phyloP scores from a whole-genome alignment of 2,329 filamentous ascomycete genomes.

The Beauveria varroae region DNA sequence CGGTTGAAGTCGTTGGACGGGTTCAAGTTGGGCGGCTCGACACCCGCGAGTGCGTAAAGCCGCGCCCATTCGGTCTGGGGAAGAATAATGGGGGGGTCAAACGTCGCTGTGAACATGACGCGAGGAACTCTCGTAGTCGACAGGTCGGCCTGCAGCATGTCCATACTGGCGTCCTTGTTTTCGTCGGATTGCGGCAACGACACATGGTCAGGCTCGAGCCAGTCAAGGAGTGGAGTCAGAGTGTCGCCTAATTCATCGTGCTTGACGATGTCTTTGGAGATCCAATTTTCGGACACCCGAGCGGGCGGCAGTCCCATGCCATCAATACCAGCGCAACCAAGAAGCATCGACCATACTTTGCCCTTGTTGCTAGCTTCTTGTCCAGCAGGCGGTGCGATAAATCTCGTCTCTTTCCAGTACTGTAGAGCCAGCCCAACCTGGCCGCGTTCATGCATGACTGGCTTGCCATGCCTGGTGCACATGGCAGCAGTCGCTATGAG shows the following conservation, averaged over 20 bases:
- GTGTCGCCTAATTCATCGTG: constrained; percentile 33
- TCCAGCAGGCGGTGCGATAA: constrained; percentile 31
- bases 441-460: constrained; percentile 60
- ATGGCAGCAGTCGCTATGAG: constrained; percentile 50
- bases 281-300: constrained; percentile 66
- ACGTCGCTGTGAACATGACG: constrained; percentile 65
- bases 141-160: constrained; percentile 40
- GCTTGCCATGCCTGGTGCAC: constrained; percentile 63
- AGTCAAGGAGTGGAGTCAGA: constrained; percentile 50
- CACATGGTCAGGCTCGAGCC: constrained; percentile 64
- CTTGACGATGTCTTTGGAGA: constrained; percentile 60
- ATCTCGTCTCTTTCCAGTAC: constrained; percentile 64
- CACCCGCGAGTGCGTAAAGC: constrained; percentile 51
- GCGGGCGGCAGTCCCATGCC: constrained; percentile 48
- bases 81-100: constrained; percentile 67
- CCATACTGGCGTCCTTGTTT: constrained; percentile 43
- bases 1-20: constrained; percentile 24
- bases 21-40: constrained; percentile 28
- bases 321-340: constrained; percentile 53
- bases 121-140: constrained; percentile 53
- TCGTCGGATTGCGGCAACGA: constrained; percentile 43
- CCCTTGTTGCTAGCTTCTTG: constrained; percentile 33
- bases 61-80: constrained; percentile 56
- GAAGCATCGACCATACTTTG: constrained; percentile 57
- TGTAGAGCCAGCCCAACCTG: constrained; percentile 64